These are phyloP conservation scores for Arthrobotrys sinensis DNA, from an alignment of 2,329 filamentous ascomycete genomes.

Conservation along the genomic window DNA sequence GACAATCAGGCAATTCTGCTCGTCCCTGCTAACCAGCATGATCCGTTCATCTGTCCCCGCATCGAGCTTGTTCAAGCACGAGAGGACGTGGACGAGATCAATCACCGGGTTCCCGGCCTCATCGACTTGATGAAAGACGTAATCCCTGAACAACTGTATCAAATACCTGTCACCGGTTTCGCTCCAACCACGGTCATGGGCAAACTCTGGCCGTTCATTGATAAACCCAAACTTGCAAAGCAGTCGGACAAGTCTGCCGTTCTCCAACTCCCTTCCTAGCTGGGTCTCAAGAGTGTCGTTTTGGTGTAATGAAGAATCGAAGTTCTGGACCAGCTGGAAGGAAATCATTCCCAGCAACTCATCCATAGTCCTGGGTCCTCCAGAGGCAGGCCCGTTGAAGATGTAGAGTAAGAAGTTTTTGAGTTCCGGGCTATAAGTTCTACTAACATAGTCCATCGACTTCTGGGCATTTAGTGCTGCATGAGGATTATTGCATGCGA, in stretches of 20 bases:
- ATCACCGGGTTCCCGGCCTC: constrained; percentile 84
- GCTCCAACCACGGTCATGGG: constrained; percentile 84
- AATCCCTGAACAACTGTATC: constrained; percentile 95
- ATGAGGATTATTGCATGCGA: constrained; percentile 79
- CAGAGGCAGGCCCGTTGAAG: constrained; percentile 75
- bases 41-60: constrained; percentile 89
- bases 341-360: constrained; percentile 84
- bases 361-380: constrained; percentile 80
- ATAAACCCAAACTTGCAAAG: constrained; percentile 87
- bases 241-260: constrained; percentile 85
- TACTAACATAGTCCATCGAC: constrained; percentile 81
- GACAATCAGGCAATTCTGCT: constrained; percentile 88
- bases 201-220: constrained; percentile 89
- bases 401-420: constrained; percentile 87
- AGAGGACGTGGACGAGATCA: constrained; percentile 88
- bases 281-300: constrained; percentile 82
- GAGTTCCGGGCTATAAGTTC: constrained; percentile 83
- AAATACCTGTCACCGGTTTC: constrained; percentile 94
- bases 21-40: constrained; percentile 87
- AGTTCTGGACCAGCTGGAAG: constrained; percentile 79
- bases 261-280: constrained; percentile 86
- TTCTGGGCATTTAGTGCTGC: constrained; percentile 77
- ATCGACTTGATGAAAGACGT: constrained; percentile 96
- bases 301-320: constrained; percentile 84
- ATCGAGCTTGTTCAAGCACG: constrained; percentile 91